These are phyloP conservation scores for Metarhizium brunneum DNA, from an alignment of 2,329 filamentous ascomycete genomes.

Conservation along the genomic window DNA sequence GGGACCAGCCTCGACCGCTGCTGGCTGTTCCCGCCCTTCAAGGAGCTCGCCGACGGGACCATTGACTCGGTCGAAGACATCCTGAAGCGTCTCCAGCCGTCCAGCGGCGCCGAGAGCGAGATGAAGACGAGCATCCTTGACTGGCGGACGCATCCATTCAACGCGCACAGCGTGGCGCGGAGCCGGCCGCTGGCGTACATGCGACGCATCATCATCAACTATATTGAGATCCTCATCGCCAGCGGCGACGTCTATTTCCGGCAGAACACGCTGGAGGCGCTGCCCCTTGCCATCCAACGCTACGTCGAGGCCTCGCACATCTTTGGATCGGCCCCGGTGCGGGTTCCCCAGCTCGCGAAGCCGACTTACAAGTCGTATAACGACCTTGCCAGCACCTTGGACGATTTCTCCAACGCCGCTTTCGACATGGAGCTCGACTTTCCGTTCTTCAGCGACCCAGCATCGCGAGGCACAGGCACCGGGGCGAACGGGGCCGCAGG, in stretches of 20 bases:
- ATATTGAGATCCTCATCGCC: background rate
- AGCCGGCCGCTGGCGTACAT: background rate
- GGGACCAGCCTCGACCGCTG: background rate
- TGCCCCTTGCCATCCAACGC: slow-evolving; percentile 7
- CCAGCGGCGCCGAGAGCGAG: background rate
- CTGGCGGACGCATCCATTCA: background rate
- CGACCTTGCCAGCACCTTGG: background rate
- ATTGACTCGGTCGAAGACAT: background rate
- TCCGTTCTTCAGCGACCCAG: background rate
- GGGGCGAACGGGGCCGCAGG: background rate
- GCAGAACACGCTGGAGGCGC: slow-evolving; percentile 4
- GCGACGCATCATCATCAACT: background rate
- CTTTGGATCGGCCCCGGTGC: slow-evolving; percentile 2
- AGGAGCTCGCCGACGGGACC: background rate
- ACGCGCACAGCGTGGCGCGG: background rate
- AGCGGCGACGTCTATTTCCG: slow-evolving; percentile 8
- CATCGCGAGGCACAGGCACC: background rate
- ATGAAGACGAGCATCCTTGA: background rate
- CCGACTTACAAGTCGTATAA: background rate
- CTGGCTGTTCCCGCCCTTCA: background rate
- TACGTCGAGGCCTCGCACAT: slow-evolving; percentile 9
- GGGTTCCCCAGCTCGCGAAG: slow-evolving; percentile 3
- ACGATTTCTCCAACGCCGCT: background rate
- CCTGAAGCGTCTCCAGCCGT: background rate
- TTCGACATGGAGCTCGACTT: background rate